Base-by-base conservation (phyloP, 2,329 filamentous ascomycete genomes). In the Exophiala oligosperma region DNA sequence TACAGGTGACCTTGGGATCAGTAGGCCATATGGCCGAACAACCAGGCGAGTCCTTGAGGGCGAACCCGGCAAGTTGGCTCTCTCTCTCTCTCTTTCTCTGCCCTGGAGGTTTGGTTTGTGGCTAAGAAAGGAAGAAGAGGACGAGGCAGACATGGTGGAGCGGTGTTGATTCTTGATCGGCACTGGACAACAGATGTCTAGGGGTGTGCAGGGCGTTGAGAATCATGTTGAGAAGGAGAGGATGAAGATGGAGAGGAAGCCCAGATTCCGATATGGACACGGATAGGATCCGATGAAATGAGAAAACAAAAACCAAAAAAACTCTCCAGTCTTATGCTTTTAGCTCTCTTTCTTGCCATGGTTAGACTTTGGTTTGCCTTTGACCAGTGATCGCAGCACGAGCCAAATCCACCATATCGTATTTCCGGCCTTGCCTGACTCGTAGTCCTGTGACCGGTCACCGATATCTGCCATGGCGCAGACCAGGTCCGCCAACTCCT, bases 381-480 rank as follows among this genome's bases (percentile, higher is more conserved):
- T 56, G 23, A 59, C 48, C 17, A 41, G 14, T 12, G 57, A 55
- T 24, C 48, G 44, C 17, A 59, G 23, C 14, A 61, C 56, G 52
- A 62, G 46, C 52, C 59, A 59, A 11, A 62, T 46, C 56, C 51
- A 56, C 51, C 56, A 59, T 3, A 57, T 40, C 4, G 37, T 55
- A 38, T 52, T 59, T 28, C 52, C 53, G 35, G 29, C 57, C 23
- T 58, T 60, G n/a, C 55, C 54, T 11, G 28, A 52, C 21, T 62
- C 59, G 62, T 74, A 75, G 17, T 69, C 59, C 32, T 64, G 38
- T 1, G 52, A 21, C 5, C 71, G 64, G 5, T 66, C 63, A 2
- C 65, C 64, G 1, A 75, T 66, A 52, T 75, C 73, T 5, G 73
- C 72, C 59, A 72, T 66, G 14, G 59, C 59, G 38, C 72, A 68